Evolutionary conservation across 108 stramenopile genomes (phyloP).

Genomic region (Asterionellopsis glacialis): DNA sequence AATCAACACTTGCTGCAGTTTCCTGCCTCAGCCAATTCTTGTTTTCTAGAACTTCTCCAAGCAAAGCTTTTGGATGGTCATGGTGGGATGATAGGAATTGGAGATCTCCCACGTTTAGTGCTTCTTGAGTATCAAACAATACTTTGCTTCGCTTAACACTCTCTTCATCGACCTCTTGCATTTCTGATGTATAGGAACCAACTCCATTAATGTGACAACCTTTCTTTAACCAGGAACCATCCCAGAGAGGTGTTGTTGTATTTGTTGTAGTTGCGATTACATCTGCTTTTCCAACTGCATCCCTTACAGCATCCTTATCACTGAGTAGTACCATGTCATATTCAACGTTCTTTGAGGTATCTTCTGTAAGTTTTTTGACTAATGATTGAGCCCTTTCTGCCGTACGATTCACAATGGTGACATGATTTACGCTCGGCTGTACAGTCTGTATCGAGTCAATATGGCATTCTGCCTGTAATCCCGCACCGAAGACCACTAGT

Average conservation of each 20-base stretch:
- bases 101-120: conserved; percentile 74
- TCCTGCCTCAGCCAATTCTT: too few species aligned
- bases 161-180: conserved; percentile 59
- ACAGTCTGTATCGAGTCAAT: conserved; percentile 51
- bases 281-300: conserved; percentile 52
- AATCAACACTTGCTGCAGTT: conserved; percentile 22
- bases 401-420: conserved; percentile 72
- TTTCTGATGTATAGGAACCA: conserved; percentile 67
- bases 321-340: conserved; percentile 29
- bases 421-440: conserved; percentile 28
- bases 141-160: conserved; percentile 35
- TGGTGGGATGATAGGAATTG: conserved; percentile 22
- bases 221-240: conserved; percentile 31
- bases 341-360: conserved; percentile 6
- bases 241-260: conserved; percentile 59
- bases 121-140: conserved; percentile 67
- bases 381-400: conserved; percentile 45
- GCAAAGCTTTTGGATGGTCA: conserved; percentile 30
- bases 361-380: conserved; percentile 15
- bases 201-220: conserved; percentile 71
- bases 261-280: conserved; percentile 64
- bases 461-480: conserved; percentile 74
- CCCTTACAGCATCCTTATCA: conserved; percentile 21
- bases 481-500: conserved; percentile 76
- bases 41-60: conserved; percentile 48